Evolutionary conservation across 495 filamentous ascomycete genomes (phyloP).

Genomic region (Evansstolkia leycettana): DNA sequence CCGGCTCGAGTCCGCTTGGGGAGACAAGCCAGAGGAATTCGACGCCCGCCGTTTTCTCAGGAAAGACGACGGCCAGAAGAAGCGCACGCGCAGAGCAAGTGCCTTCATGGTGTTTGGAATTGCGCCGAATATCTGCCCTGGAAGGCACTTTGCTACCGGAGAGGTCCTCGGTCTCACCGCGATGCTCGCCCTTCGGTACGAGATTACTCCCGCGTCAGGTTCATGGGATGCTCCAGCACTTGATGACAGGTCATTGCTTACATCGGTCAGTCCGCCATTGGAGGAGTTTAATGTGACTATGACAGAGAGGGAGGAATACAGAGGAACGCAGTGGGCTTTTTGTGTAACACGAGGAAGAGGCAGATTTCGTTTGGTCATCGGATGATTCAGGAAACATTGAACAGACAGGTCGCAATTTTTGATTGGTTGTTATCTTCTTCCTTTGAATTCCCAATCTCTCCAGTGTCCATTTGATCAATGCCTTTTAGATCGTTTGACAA

Average conservation of each 20-base stretch:
- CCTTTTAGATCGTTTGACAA: too few species aligned
- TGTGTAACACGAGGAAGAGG: slow-evolving; percentile 14
- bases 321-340: slow-evolving; percentile 14
- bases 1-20: slow-evolving; percentile 14
- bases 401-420: too few species aligned
- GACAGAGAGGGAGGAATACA: slow-evolving; percentile 7
- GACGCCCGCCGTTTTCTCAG: slow-evolving; percentile 19
- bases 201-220: slow-evolving; percentile 17
- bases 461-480: too few species aligned
- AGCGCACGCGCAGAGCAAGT: slow-evolving; percentile 7
- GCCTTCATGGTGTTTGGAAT: slow-evolving; percentile 31
- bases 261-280: slow-evolving; percentile 7
- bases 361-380: slow-evolving; percentile 12
- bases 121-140: slow-evolving; percentile 31
- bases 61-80: slow-evolving; percentile 1
- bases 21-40: slow-evolving; percentile 12
- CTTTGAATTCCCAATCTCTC: too few species aligned
- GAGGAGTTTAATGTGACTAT: slow-evolving; percentile 10
- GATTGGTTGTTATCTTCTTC: too few species aligned
- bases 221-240: slow-evolving; percentile 10
- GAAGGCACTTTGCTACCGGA: slow-evolving; percentile 32
- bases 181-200: slow-evolving; percentile 27
- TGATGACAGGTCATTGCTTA: slow-evolving; percentile 9
- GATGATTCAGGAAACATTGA: too few species aligned
- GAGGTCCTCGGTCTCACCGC: slow-evolving; percentile 27